Conservation (phyloP, 305 asterid species). For the Fraxinus greggii region DNA sequence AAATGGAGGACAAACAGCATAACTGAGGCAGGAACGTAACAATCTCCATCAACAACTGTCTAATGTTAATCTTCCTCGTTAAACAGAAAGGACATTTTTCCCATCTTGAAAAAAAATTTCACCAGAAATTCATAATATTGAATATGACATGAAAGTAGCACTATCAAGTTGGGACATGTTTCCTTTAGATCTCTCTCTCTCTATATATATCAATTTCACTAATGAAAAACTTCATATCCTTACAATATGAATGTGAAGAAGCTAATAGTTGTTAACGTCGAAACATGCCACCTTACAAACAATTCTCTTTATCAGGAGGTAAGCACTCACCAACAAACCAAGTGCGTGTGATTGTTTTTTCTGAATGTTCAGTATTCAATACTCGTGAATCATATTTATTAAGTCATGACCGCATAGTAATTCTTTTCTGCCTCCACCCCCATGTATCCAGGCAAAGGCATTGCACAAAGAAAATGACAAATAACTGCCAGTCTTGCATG, state of each 20-base stretch:
- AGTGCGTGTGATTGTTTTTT: background rate
- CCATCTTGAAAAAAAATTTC: background rate
- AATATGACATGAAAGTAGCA: background rate
- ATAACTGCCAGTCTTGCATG: background rate
- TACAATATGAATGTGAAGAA: slow-evolving; percentile 56
- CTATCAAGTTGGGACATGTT: background rate
- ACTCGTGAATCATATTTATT: background rate
- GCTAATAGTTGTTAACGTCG: slow-evolving; percentile 59
- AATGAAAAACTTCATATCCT: background rate
- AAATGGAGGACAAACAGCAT: background rate
- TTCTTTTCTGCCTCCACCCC: too few species aligned
- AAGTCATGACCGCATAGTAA: too few species aligned
- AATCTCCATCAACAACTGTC: background rate
- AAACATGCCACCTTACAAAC: slow-evolving; percentile 72
- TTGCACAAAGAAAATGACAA: background rate
- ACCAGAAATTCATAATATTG: background rate
- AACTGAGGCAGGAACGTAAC: too few species aligned
- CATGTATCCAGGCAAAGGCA: background rate
- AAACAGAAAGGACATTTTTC: background rate
- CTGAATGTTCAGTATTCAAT: background rate
- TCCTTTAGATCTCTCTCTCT: too few species aligned
- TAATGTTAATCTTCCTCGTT: background rate
- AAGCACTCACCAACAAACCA: slow-evolving; percentile 12
- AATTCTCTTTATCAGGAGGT: slow-evolving; percentile 79
- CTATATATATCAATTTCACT: background rate